Conservation (phyloP, 2,329 filamentous ascomycete genomes). For the Rhexocercosporidium sp. region DNA sequence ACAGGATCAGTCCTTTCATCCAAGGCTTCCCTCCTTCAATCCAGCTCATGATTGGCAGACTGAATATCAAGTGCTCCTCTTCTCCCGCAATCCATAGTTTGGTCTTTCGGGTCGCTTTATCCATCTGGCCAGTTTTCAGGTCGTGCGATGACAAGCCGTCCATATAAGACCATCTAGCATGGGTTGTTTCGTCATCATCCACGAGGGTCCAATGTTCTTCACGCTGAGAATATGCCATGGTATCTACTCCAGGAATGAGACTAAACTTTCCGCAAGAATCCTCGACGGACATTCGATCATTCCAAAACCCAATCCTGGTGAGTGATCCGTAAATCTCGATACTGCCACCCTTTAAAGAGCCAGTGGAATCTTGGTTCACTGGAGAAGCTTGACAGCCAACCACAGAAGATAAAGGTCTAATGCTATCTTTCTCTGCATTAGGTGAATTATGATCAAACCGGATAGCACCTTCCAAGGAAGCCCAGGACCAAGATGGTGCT, state of each 20-base stretch:
- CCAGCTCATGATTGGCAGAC: neutral
- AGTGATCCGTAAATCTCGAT: neutral
- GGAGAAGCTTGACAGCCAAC: neutral
- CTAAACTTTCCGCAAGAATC: neutral
- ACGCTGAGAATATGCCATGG: neutral
- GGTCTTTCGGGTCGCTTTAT: neutral
- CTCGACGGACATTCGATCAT: neutral
- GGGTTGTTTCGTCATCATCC: neutral
- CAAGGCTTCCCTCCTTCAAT: neutral
- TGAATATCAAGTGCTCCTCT: neutral
- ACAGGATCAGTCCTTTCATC: neutral
- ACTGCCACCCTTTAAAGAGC: neutral
- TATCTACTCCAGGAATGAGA: neutral
- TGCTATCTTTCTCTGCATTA: neutral
- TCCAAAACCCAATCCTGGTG: neutral
- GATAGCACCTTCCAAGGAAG: constrained; percentile 1
- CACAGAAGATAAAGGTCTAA: neutral
- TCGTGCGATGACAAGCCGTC: neutral
- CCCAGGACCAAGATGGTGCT: constrained; percentile 16
- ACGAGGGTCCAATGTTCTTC: neutral
- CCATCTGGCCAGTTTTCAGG: neutral
- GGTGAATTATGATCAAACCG: neutral
- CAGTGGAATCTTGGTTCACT: neutral
- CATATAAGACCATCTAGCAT: neutral
- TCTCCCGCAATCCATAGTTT: neutral